phyloP scores from a whole-genome alignment of 2,329 filamentous ascomycete genomes.

The Didymella pomorum region DNA sequence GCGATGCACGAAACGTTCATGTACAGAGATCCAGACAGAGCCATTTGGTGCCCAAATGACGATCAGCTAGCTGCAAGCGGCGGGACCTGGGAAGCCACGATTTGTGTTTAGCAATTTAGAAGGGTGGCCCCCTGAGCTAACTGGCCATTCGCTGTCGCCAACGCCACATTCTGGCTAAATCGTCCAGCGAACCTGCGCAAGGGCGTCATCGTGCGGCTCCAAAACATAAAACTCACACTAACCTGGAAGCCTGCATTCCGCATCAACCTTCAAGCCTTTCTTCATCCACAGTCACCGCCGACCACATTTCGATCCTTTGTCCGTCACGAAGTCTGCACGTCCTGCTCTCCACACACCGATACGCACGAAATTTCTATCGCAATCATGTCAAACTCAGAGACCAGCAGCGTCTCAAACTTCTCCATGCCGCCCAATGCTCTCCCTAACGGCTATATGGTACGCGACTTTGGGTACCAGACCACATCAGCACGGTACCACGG shows the following conservation, averaged over 20 bases:
- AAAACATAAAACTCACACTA: conserved; percentile 10
- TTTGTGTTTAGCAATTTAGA: conserved; percentile 1
- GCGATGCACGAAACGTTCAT: conserved; percentile 1
- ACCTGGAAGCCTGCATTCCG: conserved; percentile 12
- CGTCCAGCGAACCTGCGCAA: conserved; percentile 18
- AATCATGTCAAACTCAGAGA: conserved; percentile 15
- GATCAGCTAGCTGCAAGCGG: conserved; percentile 17
- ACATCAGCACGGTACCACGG: conserved; percentile 35
- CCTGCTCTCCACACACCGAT: background rate
- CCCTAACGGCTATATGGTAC: conserved; percentile 22
- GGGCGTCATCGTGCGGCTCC: conserved; percentile 20
- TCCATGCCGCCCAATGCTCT: conserved; percentile 17
- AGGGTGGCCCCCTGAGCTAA: conserved; percentile 17
- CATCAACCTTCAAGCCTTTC: conserved; percentile 4
- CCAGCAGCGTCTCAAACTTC: conserved; percentile 17
- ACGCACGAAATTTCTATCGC: background rate
- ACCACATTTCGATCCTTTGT: conserved; percentile 1
- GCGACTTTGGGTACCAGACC: conserved; percentile 37
- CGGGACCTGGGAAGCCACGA: conserved; percentile 15
- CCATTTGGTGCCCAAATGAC: conserved; percentile 5
- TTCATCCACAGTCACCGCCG: background rate
- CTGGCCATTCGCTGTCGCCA: conserved; percentile 12
- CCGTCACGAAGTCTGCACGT: background rate
- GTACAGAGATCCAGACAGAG: conserved; percentile 11
- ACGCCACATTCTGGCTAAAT: conserved; percentile 17